Evolutionary conservation across 305 asterid species (phyloP).

Genomic region (Fraxinus xanthoxyloides): DNA sequence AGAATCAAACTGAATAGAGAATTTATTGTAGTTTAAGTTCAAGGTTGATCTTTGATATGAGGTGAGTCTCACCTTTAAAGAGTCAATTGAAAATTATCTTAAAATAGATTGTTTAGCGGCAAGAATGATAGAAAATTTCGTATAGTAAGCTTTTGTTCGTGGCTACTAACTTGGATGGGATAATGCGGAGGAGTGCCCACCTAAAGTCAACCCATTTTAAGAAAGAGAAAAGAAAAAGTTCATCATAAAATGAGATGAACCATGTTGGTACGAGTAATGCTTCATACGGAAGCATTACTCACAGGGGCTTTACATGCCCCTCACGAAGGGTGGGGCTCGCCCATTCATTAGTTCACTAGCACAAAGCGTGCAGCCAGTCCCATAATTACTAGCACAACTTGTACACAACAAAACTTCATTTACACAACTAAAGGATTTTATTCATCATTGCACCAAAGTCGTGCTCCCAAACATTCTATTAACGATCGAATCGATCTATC

Average conservation of each 20-base stretch:
- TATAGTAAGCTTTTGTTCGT: neutral
- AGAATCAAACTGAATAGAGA: neutral
- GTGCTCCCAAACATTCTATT: neutral
- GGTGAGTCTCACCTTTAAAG: too few species aligned
- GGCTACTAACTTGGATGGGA: neutral
- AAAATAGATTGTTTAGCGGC: neutral
- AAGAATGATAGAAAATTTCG: neutral
- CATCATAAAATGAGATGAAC: neutral
- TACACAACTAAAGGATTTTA: neutral
- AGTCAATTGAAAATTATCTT: neutral
- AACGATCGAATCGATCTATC: neutral
- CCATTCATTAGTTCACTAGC: neutral
- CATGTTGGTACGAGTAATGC: neutral
- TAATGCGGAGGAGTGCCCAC: neutral
- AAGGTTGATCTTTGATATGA: too few species aligned
- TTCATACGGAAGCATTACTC: too few species aligned
- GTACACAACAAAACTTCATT: neutral
- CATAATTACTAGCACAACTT: neutral
- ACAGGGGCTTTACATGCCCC: too few species aligned
- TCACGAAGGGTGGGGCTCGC: too few species aligned
- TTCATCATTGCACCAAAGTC: neutral
- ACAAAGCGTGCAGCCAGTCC: neutral
- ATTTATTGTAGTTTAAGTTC: neutral
- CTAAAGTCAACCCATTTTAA: neutral
- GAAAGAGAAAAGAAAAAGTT: neutral